These are phyloP conservation scores for Boletus fagicola DNA, from an alignment of 768 basidiomycete species.

Conservation along the genomic window DNA sequence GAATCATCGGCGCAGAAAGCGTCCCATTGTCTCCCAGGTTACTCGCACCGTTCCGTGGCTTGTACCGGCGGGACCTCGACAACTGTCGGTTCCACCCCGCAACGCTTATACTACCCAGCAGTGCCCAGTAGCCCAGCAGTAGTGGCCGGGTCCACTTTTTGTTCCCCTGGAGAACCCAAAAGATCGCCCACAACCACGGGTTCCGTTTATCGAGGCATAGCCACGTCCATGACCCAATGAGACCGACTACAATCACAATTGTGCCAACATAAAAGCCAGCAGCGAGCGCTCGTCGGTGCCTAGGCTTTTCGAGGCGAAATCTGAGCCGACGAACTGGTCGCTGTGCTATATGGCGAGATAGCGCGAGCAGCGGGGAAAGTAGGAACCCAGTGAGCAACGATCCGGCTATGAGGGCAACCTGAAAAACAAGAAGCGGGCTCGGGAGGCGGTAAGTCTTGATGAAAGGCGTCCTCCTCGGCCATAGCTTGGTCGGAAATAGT, in stretches of 20 bases:
- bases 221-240: conserved; percentile 90
- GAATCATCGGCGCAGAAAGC: conserved; percentile 28
- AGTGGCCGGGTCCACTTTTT: conserved; percentile 76
- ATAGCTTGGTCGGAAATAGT: conserved; percentile 50
- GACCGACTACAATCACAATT: conserved; percentile 70
- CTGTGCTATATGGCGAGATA: conserved; percentile 90
- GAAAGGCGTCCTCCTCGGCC: conserved; percentile 74
- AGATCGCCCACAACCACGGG: conserved; percentile 84
- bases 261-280: conserved; percentile 80
- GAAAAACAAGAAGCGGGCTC: conserved; percentile 88
- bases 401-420: conserved; percentile 89
- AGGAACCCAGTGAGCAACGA: conserved; percentile 91
- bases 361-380: conserved; percentile 87
- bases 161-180: conserved; percentile 74
- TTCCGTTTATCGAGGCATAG: conserved; percentile 80
- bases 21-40: conserved; percentile 37
- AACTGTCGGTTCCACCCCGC: conserved; percentile 95
- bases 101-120: conserved; percentile 77
- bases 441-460: conserved; percentile 92
- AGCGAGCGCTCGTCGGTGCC: conserved; percentile 81
- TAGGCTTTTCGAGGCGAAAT: conserved; percentile 77
- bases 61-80: conserved; percentile 68
- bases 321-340: conserved; percentile 79
- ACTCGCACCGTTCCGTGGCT: conserved; percentile 42
- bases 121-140: conserved; percentile 83